Base-by-base conservation (phyloP, 2,329 filamentous ascomycete genomes). In the Periconia sp. region DNA sequence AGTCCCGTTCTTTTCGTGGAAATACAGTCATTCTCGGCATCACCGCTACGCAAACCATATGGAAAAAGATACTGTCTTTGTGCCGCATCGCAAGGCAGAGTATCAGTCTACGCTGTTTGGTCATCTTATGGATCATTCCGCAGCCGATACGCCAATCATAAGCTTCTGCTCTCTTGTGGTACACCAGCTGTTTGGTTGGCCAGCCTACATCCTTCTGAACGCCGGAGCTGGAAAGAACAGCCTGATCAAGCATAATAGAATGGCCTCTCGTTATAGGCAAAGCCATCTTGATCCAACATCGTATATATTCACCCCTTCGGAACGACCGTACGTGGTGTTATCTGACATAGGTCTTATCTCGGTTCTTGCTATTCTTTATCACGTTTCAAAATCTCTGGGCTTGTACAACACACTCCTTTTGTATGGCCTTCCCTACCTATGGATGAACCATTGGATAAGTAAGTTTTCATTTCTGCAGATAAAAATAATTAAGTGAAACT, bases 1-100 rank as follows among this genome's bases (percentile, higher is more conserved):
- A 49, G 84, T 86, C 2, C 86, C 86, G 3, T 89, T 85, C 72
- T 88, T 87, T 73, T 83, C 81, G 35, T 89, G 86, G 86, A 84
- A 86, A 71, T 83, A 83, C 65, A 84, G 80, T 22, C 86, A 89
- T 68, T 78, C 79, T 46, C 79, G 85, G 36, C 86, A 89, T 69
- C 86, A 89, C 72, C 80, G 80, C 53, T 85, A 81, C 69, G 83
- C 82, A 31, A 83, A 83, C 52, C 80, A 87, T 71, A 83, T 86
- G 73, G 78, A 83, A 45, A 84, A 83, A 72, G 84, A 87, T 64
- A 68, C 63, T n/a, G 66, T 65, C 10, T 73, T 69, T 29, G 68
- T 71, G 1, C 70, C 70, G 7, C 53, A 49, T 37, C 54, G 52
- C 42, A 53, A 55, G 42, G 40, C 46, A 9, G 46, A 42, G n/a